Evolutionary conservation across 2,329 filamentous ascomycete genomes (phyloP).

Genomic region (Rutstroemia sp.): DNA sequence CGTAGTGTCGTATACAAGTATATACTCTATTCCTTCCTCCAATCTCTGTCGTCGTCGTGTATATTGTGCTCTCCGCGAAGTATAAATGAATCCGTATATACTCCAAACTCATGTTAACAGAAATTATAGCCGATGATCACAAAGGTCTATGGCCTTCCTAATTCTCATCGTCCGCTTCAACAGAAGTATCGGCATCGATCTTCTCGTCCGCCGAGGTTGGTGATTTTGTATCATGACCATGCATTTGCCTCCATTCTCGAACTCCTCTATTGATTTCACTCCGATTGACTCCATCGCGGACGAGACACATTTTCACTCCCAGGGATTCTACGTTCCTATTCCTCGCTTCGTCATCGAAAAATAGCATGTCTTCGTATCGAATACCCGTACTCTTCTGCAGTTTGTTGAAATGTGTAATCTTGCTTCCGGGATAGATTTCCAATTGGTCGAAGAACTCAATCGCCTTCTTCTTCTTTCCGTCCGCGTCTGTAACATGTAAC

Average conservation of each 20-base stretch:
- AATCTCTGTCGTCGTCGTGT: no score
- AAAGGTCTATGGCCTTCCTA: not conserved
- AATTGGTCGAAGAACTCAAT: conserved; percentile 54
- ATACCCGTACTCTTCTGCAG: conserved; percentile 66
- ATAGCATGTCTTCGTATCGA: conserved; percentile 77
- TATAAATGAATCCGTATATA: no score
- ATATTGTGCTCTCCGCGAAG: no score
- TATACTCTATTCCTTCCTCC: no score
- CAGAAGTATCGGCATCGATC: not conserved
- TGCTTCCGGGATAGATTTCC: conserved; percentile 69
- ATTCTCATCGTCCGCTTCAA: not conserved
- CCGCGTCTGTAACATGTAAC: conserved; percentile 46
- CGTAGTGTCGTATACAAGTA: no score
- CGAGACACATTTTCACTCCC: conserved; percentile 63
- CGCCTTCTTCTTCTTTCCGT: conserved; percentile 33
- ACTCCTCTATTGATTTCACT: conserved; percentile 75
- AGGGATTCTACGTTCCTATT: conserved; percentile 75
- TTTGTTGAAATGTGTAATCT: conserved; percentile 76
- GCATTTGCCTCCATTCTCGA: conserved; percentile 67
- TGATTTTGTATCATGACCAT: conserved; percentile 17
- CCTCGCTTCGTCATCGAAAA: conserved; percentile 87
- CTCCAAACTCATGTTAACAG: no score
- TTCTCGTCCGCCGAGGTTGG: not conserved
- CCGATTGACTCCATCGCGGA: conserved; percentile 70
- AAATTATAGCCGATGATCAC: no score